Percentiles rank a stretch among this genome's conserved stretches.
phyloP scores from a whole-genome alignment of 495 filamentous ascomycete species.

The Penicillium desertorum region DNA sequence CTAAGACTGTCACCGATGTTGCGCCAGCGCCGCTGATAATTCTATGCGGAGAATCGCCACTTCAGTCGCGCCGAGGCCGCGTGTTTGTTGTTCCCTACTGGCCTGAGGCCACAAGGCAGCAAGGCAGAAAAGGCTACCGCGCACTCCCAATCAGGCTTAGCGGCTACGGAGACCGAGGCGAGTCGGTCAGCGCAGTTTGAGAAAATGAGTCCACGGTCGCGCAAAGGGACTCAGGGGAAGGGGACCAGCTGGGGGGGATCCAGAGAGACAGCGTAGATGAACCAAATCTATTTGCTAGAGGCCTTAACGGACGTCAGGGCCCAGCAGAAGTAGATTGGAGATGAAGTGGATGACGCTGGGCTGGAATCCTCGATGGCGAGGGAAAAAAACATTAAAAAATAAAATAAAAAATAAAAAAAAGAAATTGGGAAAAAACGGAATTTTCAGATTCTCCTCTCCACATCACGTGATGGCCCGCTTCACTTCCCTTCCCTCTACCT shows the following conservation, averaged over 20 bases:
- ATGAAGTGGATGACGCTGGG: constrained; percentile 30
- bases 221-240: constrained; percentile 24
- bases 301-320: constrained; percentile 7
- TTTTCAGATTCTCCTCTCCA: constrained; percentile 19
- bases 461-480: constrained; percentile 24
- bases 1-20: constrained; percentile 6
- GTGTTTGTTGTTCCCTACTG: constrained; percentile 30
- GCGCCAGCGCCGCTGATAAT: constrained; percentile 20
- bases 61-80: constrained; percentile 26
- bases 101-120: constrained; percentile 22
- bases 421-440: constrained; percentile 14
- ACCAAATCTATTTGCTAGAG: constrained; percentile 9
- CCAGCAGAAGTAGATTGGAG: constrained; percentile 22
- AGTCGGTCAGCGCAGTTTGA: constrained; percentile 29
- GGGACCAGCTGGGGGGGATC: constrained; percentile 12
- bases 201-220: constrained; percentile 23
- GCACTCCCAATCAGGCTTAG: constrained; percentile 27
- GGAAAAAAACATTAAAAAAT: constrained; percentile 22
- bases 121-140: constrained; percentile 5
- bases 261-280: constrained; percentile 5
- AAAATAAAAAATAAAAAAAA: constrained; percentile 24
- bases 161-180: constrained; percentile 29
- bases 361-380: constrained; percentile 28
- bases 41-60: constrained; percentile 11
- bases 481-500: no score